Evolutionary conservation across 2,329 filamentous ascomycete genomes (phyloP).

Genomic region (Aureobasidium sp.): DNA sequence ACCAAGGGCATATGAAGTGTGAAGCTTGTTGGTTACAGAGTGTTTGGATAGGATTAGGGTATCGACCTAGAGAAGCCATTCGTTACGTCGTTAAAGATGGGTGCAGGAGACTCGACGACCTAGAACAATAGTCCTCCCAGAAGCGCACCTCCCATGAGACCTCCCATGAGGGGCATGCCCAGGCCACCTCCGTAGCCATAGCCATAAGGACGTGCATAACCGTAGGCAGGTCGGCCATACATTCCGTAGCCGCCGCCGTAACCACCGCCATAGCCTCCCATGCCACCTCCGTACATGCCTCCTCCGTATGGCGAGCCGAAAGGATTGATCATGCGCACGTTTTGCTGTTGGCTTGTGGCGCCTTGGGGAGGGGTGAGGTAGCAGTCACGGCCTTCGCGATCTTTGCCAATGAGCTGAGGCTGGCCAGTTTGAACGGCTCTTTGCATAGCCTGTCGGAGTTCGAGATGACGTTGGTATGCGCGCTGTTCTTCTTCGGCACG

Average conservation of each 20-base stretch:
- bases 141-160: constrained; percentile 42
- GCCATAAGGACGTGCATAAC: constrained; percentile 40
- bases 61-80: neutral
- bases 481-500: constrained; percentile 46
- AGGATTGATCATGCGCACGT: constrained; percentile 4
- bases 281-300: constrained; percentile 17
- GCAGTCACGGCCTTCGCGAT: constrained; percentile 48
- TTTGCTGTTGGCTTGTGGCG: constrained; percentile 18
- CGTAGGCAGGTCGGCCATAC: constrained; percentile 44
- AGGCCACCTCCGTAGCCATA: constrained; percentile 40
- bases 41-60: neutral
- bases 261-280: constrained; percentile 18
- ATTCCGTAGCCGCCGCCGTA: constrained; percentile 30
- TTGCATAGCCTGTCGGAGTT: constrained; percentile 45
- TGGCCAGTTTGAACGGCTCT: constrained; percentile 48
- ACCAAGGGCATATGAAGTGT: neutral
- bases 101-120: neutral
- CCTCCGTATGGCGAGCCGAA: constrained; percentile 7
- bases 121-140: constrained; percentile 31
- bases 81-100: neutral
- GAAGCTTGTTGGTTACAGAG: neutral
- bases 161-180: constrained; percentile 41
- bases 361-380: constrained; percentile 51
- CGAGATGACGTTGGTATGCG: constrained; percentile 47
- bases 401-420: constrained; percentile 50